phyloP scores from a whole-genome alignment of 192 early-diverging fungal genomes.

The Dimargaris verticillata region DNA sequence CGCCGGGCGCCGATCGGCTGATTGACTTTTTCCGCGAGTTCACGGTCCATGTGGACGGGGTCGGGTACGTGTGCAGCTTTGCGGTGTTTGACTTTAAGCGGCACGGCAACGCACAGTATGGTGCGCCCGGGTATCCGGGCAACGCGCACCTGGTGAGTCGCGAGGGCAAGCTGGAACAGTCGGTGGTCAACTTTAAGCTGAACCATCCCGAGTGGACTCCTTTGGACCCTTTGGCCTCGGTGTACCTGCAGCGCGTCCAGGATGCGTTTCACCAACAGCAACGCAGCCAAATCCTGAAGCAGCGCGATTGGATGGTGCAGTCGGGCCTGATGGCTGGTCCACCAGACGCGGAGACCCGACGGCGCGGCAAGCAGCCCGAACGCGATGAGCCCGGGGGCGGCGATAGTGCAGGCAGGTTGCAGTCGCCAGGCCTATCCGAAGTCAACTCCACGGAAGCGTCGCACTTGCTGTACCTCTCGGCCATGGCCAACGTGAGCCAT shows the following conservation, averaged over 20 bases:
- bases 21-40: conserved; percentile 93
- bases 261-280: conserved; percentile 20
- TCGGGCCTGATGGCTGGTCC: neutral
- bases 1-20: conserved; percentile 53
- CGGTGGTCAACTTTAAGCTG: conserved; percentile 87
- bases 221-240: conserved; percentile 53
- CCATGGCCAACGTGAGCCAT: conserved; percentile 11
- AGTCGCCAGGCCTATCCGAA: neutral
- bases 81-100: conserved; percentile 85
- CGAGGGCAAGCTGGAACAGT: conserved; percentile 96
- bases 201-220: conserved; percentile 93
- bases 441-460: conserved; percentile 8
- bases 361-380: neutral
- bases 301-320: neutral
- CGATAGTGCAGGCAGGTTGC: neutral
- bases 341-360: neutral
- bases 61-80: conserved; percentile 95
- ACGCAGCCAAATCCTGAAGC: neutral
- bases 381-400: neutral
- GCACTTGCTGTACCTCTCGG: conserved; percentile 6
- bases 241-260: conserved; percentile 54
- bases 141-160: conserved; percentile 53
- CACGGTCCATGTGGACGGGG: conserved; percentile 75
- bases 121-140: conserved; percentile 42
- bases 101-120: conserved; percentile 79